Evolutionary conservation across 139 green algal species (phyloP).

Genomic region (Ulvella scutata): DNA sequence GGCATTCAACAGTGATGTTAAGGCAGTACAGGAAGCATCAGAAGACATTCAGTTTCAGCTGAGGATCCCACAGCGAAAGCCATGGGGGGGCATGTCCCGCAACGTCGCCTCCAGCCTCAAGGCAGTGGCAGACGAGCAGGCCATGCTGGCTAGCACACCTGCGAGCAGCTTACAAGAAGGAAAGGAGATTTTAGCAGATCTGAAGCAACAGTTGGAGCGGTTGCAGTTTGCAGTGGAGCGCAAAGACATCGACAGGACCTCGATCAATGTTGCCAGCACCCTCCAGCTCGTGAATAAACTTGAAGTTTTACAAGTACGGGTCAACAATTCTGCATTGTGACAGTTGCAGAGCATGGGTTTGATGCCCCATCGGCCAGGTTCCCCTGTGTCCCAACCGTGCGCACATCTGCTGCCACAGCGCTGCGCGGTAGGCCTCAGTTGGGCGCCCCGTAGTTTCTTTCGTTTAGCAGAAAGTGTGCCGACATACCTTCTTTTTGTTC

Average conservation of each 20-base stretch:
- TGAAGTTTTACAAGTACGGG: not conserved
- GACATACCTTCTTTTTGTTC: too few relatives aligned
- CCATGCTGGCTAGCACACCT: not conserved
- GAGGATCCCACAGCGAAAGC: constrained; percentile 32
- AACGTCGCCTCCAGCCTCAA: not conserved
- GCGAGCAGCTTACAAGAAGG: not conserved
- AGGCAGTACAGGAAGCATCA: constrained; percentile 12
- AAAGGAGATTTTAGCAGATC: not conserved
- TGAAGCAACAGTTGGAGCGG: not conserved
- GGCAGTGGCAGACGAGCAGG: not conserved
- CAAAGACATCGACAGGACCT: not conserved
- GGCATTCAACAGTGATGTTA: constrained; percentile 15
- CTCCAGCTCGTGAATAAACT: not conserved
- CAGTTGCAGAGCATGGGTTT: too few relatives aligned
- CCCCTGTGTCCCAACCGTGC: too few relatives aligned
- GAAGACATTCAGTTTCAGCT: constrained; percentile 23
- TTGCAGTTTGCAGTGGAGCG: constrained; percentile 2
- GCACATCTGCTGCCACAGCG: too few relatives aligned
- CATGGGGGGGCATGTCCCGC: constrained; percentile 8
- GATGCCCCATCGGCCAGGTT: too few relatives aligned
- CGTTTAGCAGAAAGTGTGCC: too few relatives aligned
- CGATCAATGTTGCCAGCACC: not conserved
- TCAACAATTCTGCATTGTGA: too few relatives aligned
- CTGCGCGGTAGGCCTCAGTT: too few relatives aligned
- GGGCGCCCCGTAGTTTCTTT: too few relatives aligned